A percentile compares a stretch with the other conserved stretches of the same genome.
phyloP scores from a whole-genome alignment of 441 rosid genomes.

The Erodium texanum region DNA sequence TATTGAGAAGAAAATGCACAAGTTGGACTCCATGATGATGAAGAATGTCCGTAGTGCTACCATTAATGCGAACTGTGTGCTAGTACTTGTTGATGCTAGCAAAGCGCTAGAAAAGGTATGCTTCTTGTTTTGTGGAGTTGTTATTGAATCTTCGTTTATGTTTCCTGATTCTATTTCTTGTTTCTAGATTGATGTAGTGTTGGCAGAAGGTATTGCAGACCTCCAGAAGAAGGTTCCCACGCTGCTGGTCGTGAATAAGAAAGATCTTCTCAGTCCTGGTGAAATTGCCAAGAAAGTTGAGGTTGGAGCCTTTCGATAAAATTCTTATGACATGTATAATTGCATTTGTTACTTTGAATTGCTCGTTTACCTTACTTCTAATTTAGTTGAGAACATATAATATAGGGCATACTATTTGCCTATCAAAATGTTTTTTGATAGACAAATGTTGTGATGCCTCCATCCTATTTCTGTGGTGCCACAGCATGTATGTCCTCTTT shows the following conservation, averaged over 20 bases:
- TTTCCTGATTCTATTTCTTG: constrained; percentile 14
- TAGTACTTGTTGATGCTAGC: constrained; percentile 79
- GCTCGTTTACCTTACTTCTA: background rate
- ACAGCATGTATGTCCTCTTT: background rate
- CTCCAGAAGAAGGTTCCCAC: constrained; percentile 50
- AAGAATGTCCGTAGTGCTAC: constrained; percentile 86
- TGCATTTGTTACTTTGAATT: constrained; percentile 3
- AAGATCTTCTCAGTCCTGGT: constrained; percentile 88
- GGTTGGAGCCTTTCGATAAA: constrained; percentile 32
- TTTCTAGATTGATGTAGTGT: constrained; percentile 66
- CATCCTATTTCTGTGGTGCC: background rate
- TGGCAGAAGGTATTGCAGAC: constrained; percentile 63
- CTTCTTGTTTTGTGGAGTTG: constrained; percentile 18
- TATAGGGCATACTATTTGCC: background rate
- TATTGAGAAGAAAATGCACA: constrained; percentile 88
- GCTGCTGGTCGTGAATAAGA: constrained; percentile 81
- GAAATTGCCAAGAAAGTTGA: constrained; percentile 84
- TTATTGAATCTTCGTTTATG: background rate
- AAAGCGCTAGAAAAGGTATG: constrained; percentile 64
- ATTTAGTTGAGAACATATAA: background rate
- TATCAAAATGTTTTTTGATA: background rate
- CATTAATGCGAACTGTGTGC: constrained; percentile 69
- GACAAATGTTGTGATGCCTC: background rate
- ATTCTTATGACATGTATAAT: constrained; percentile 3
- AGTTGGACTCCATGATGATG: constrained; percentile 98